phyloP scores from a whole-genome alignment of 352 stramenopile genomes.

The Phytophthora ramorum region DNA sequence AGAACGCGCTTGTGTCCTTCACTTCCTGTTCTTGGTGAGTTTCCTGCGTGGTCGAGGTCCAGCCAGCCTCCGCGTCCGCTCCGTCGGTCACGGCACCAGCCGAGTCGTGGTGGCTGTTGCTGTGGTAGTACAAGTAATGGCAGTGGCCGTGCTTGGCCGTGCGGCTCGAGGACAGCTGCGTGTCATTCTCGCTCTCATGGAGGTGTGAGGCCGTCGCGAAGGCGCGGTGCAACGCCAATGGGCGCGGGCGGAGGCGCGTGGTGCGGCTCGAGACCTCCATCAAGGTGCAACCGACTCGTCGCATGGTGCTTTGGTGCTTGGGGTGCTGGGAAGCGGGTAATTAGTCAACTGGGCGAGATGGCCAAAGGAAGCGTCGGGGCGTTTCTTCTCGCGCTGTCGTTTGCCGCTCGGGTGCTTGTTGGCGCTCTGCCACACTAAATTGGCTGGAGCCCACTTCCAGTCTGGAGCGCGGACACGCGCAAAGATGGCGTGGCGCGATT shows the following conservation, averaged over 20 bases:
- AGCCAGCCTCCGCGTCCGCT: conserved; percentile 1
- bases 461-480: background rate
- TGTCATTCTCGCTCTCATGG: conserved; percentile 22
- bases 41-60: conserved; percentile 3
- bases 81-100: background rate
- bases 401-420: too few species aligned
- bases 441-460: background rate
- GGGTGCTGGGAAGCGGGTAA: conserved; percentile 1
- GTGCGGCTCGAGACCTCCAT: conserved; percentile 17
- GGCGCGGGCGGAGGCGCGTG: conserved; percentile 1
- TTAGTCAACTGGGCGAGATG: conserved; percentile 18
- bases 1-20: conserved; percentile 48
- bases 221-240: conserved; percentile 9
- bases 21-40: conserved; percentile 14
- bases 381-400: conserved; percentile 6
- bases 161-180: conserved; percentile 9
- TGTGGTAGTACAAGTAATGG: conserved; percentile 35
- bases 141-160: conserved; percentile 11
- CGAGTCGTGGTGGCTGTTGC: conserved; percentile 26
- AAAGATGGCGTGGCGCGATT: background rate
- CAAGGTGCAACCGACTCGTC: conserved; percentile 25
- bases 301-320: conserved; percentile 16
- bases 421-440: conserved; percentile 9
- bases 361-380: conserved; percentile 7
- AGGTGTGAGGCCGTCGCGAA: conserved; percentile 10